Conservation (phyloP, 2,329 filamentous ascomycete species). For the Talaromyces sp. region DNA sequence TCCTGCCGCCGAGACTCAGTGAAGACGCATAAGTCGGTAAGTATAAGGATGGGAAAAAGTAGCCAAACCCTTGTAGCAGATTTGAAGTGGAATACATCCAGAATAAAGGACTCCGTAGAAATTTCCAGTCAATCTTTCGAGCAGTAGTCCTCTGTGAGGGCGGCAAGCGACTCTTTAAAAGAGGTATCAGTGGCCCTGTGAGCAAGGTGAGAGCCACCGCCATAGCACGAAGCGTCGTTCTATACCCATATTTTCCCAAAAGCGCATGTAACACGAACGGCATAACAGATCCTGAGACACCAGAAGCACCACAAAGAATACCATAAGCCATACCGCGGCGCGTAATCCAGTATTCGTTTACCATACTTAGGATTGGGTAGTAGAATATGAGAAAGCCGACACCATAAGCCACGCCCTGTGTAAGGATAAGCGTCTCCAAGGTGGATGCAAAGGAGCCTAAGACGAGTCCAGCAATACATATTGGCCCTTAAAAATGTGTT, state of each 20-base stretch:
- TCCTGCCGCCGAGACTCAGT: neutral
- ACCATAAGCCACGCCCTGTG: neutral
- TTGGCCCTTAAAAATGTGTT: neutral
- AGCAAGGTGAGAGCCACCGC: neutral
- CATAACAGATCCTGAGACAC: neutral
- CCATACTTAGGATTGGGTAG: neutral
- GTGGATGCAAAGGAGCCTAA: neutral
- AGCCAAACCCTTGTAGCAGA: neutral
- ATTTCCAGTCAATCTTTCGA: neutral
- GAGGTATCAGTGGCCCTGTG: neutral
- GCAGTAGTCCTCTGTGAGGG: neutral
- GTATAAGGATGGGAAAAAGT: neutral
- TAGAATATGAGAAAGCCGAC: neutral
- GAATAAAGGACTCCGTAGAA: neutral
- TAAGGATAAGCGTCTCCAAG: neutral
- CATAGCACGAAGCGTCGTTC: neutral
- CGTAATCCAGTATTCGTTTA: neutral
- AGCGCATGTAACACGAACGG: neutral
- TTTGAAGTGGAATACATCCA: neutral
- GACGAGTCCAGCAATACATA: neutral
- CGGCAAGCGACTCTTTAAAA: neutral
- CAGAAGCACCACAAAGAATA: neutral
- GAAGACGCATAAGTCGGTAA: neutral
- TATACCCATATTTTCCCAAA: neutral
- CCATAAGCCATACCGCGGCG: conserved; percentile 2